These are phyloP conservation scores for Neospora caninum DNA, from an alignment of 169 alveolate species.

Conservation along the genomic window DNA sequence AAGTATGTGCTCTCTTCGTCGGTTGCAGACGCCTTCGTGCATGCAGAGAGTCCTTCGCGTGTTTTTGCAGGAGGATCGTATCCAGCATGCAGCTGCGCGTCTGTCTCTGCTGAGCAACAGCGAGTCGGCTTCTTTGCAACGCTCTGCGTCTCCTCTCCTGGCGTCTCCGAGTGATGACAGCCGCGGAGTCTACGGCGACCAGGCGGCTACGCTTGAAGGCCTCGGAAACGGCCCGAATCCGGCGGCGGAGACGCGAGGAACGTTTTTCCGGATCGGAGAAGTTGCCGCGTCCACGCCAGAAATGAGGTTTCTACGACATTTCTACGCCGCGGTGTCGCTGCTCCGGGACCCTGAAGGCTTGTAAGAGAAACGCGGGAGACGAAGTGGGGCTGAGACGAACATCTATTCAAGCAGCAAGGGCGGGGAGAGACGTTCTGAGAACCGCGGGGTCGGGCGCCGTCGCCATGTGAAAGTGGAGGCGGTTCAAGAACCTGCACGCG, in stretches of 20 bases:
- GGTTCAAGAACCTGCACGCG: too few species aligned
- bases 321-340: constrained; percentile 48
- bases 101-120: constrained; percentile 12
- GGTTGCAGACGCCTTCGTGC: too few species aligned
- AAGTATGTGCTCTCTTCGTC: too few species aligned
- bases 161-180: constrained; percentile 11
- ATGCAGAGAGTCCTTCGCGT: too few species aligned
- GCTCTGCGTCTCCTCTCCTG: background rate
- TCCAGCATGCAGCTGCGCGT: constrained; percentile 46
- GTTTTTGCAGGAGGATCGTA: constrained; percentile 41
- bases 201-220: background rate
- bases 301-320: constrained; percentile 41
- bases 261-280: background rate
- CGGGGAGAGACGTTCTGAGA: too few species aligned
- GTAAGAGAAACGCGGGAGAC: background rate
- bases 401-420: too few species aligned
- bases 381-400: background rate
- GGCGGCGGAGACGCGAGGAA: background rate
- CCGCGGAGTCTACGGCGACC: background rate
- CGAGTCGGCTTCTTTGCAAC: background rate
- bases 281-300: constrained; percentile 41
- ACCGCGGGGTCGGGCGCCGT: too few species aligned
- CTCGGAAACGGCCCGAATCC: background rate
- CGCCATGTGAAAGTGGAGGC: too few species aligned
- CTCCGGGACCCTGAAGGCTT: constrained; percentile 49